These are phyloP conservation scores for Hyaloscypha finlandica DNA, from an alignment of 495 filamentous ascomycete species.

Conservation along the genomic window DNA sequence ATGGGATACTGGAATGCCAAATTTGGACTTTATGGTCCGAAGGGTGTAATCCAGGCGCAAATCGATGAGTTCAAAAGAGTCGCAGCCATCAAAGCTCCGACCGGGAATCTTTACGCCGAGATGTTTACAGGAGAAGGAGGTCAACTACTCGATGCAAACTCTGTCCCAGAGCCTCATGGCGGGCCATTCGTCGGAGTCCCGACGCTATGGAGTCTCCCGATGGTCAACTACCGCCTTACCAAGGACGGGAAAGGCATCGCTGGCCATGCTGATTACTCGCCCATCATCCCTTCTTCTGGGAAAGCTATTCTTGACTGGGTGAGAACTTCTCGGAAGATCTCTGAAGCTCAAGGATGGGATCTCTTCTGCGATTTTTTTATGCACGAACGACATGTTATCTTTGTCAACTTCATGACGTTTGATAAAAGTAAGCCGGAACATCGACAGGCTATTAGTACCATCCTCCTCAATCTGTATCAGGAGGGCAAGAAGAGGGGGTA, in stretches of 20 bases:
- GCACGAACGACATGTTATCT: neutral
- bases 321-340: neutral
- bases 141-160: constrained; percentile 40
- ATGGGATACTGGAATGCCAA: constrained; percentile 48
- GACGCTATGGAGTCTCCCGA: neutral
- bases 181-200: neutral
- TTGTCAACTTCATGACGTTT: neutral
- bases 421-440: constrained; percentile 1
- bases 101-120: constrained; percentile 38
- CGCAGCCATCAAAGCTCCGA: constrained; percentile 38
- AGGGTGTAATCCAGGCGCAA: constrained; percentile 45
- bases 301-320: constrained; percentile 1
- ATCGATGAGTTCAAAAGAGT: constrained; percentile 45
- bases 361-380: constrained; percentile 1
- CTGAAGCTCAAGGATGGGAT: neutral
- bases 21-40: constrained; percentile 49
- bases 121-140: constrained; percentile 42
- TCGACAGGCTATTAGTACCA: neutral
- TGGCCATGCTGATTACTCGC: constrained; percentile 3
- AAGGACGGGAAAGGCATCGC: neutral
- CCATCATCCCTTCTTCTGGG: neutral
- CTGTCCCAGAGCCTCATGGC: constrained; percentile 29
- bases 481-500: constrained; percentile 3
- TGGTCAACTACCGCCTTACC: neutral
- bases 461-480: neutral